Evolutionary conservation across 805 yeast genomes (phyloP).

Genomic region (Sugiyamaella marilandica): DNA sequence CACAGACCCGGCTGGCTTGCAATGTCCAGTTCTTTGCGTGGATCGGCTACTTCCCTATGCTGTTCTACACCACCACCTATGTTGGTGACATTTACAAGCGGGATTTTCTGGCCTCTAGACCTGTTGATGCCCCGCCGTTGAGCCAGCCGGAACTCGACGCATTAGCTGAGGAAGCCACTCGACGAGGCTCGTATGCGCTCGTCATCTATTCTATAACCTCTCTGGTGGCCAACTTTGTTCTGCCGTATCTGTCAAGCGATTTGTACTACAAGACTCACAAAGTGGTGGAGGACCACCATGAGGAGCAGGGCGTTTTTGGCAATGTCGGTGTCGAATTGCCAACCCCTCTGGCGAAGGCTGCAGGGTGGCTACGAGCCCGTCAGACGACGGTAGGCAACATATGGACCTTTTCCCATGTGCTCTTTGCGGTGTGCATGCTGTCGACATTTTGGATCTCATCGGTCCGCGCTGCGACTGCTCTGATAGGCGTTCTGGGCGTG

Average conservation of each 20-base stretch:
- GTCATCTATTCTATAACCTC: slow-evolving; percentile 47
- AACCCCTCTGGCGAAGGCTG: not conserved
- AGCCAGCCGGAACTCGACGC: slow-evolving; percentile 36
- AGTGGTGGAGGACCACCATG: slow-evolving; percentile 10
- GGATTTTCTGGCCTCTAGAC: slow-evolving; percentile 35
- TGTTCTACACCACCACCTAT: slow-evolving; percentile 61
- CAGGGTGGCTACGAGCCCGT: not conserved
- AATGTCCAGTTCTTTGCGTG: slow-evolving; percentile 59
- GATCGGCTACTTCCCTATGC: slow-evolving; percentile 64
- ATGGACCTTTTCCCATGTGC: slow-evolving; percentile 49
- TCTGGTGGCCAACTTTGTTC: slow-evolving; percentile 39
- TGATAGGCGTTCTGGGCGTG: slow-evolving; percentile 52
- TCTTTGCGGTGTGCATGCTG: slow-evolving; percentile 46
- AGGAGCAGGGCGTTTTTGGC: not conserved
- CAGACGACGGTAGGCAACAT: slow-evolving; percentile 35
- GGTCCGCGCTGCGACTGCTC: slow-evolving; percentile 41
- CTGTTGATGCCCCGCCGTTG: slow-evolving; percentile 37
- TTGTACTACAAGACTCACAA: slow-evolving; percentile 21
- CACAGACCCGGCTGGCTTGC: slow-evolving; percentile 49
- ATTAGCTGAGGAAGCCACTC: slow-evolving; percentile 44
- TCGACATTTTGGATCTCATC: slow-evolving; percentile 43
- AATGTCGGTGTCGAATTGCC: not conserved
- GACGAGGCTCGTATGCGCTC: slow-evolving; percentile 50
- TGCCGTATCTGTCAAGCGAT: slow-evolving; percentile 42
- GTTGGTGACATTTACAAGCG: slow-evolving; percentile 51